Percentiles rank a stretch among this genome's conserved stretches.
phyloP scores from a whole-genome alignment of 1,139 yeast species.

The Blastobotrys aristatus region DNA sequence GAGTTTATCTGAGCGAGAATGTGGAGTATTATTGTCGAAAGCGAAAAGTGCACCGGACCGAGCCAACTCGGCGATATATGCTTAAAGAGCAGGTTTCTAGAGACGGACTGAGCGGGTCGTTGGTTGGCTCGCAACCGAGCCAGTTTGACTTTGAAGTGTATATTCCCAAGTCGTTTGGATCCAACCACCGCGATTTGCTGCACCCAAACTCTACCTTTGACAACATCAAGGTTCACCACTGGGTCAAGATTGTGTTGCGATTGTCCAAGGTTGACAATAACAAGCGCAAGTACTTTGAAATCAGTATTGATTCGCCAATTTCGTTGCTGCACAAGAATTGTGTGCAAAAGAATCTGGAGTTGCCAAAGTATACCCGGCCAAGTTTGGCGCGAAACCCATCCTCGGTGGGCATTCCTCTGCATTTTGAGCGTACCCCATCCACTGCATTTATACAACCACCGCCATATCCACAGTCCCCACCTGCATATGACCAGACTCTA shows the following conservation, averaged over 20 bases:
- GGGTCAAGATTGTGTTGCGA: slow-evolving; percentile 84
- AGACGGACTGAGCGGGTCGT: slow-evolving; percentile 39
- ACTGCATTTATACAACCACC: not conserved
- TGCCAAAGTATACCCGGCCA: slow-evolving; percentile 36
- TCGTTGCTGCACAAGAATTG: slow-evolving; percentile 56
- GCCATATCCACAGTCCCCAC: not conserved
- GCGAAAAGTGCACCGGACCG: slow-evolving; percentile 84
- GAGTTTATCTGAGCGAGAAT: slow-evolving; percentile 82
- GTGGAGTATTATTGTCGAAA: slow-evolving; percentile 82
- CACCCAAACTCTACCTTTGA: slow-evolving; percentile 82
- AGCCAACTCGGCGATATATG: slow-evolving; percentile 76
- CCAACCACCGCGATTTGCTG: slow-evolving; percentile 30
- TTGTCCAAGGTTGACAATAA: slow-evolving; percentile 58
- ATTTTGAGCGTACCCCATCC: not conserved
- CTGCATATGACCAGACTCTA: not conserved
- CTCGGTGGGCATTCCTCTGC: slow-evolving; percentile 15
- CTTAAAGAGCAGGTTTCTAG: slow-evolving; percentile 72
- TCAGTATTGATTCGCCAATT: slow-evolving; percentile 86
- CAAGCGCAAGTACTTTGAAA: slow-evolving; percentile 79
- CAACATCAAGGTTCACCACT: slow-evolving; percentile 81
- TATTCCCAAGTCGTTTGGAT: slow-evolving; percentile 59
- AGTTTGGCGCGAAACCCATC: slow-evolving; percentile 25
- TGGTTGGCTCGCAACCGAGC: slow-evolving; percentile 41
- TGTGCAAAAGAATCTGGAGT: slow-evolving; percentile 33
- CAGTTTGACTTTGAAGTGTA: slow-evolving; percentile 68